Evolutionary conservation across 768 basidiomycete species (phyloP).

Genomic region (Boletus tomentosulus): DNA sequence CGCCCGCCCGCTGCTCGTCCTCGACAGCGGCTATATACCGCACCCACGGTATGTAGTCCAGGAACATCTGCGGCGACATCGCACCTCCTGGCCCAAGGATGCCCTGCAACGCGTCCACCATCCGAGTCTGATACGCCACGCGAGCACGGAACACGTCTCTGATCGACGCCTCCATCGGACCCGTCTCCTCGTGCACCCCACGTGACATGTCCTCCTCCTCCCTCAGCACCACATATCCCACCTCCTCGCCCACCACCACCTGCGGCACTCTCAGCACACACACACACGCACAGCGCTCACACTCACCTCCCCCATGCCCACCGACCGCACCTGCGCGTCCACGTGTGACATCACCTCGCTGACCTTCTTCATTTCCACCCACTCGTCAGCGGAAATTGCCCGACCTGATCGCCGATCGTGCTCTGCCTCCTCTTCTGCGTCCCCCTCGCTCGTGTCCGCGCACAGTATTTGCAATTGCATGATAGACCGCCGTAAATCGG

Average conservation of each 20-base stretch:
- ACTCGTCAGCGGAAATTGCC: slow-evolving; percentile 32
- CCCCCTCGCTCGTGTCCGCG: slow-evolving; percentile 26
- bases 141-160: slow-evolving; percentile 38
- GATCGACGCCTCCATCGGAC: slow-evolving; percentile 33
- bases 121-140: slow-evolving; percentile 41
- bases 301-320: slow-evolving; percentile 41
- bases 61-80: slow-evolving; percentile 31
- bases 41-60: slow-evolving; percentile 72
- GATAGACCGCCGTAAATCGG: slow-evolving; percentile 67
- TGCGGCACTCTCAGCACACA: slow-evolving; percentile 10
- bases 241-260: slow-evolving; percentile 50
- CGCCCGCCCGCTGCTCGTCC: slow-evolving; percentile 37
- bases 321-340: slow-evolving; percentile 40
- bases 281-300: background rate
- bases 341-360: slow-evolving; percentile 51
- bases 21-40: slow-evolving; percentile 63
- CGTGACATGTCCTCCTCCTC: slow-evolving; percentile 38
- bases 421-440: slow-evolving; percentile 28
- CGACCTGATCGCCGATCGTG: slow-evolving; percentile 27
- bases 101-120: slow-evolving; percentile 45
- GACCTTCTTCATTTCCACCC: slow-evolving; percentile 28
- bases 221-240: slow-evolving; percentile 43
- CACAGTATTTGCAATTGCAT: slow-evolving; percentile 57
- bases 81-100: slow-evolving; percentile 35
- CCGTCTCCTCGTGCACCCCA: slow-evolving; percentile 35